Conservation (phyloP, 2,329 filamentous ascomycete genomes). For the Colletotrichum sp. region DNA sequence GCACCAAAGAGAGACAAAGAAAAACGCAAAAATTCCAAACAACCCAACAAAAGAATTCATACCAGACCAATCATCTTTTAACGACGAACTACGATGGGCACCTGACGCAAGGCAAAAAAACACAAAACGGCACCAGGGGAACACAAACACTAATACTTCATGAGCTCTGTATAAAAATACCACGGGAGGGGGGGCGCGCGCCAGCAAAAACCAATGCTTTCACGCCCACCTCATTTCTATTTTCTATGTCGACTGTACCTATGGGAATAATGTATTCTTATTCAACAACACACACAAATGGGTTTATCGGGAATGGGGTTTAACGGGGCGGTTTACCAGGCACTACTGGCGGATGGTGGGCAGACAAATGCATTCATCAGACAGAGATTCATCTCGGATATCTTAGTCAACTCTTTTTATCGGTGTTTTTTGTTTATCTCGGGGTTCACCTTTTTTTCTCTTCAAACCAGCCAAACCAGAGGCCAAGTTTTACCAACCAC, state of each 20-base stretch:
- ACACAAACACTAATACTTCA: not conserved
- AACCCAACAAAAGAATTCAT: not conserved
- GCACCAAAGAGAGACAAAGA: not conserved
- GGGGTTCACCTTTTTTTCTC: not conserved
- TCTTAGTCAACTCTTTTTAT: not conserved
- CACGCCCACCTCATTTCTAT: not conserved
- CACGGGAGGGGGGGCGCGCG: not conserved
- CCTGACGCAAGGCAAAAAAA: conserved; percentile 2
- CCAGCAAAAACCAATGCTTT: not conserved
- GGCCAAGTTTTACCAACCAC: not conserved
- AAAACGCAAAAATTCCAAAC: not conserved
- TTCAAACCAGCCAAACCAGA: conserved; percentile 12
- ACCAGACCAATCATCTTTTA: conserved; percentile 13
- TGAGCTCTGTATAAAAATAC: conserved; percentile 8
- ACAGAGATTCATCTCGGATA: not conserved
- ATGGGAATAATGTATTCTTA: conserved; percentile 12
- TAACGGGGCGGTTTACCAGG: not conserved
- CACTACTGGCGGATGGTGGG: not conserved
- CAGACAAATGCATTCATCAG: not conserved
- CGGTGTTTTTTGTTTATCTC: not conserved
- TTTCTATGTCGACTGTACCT: conserved; percentile 12
- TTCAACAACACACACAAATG: not conserved
- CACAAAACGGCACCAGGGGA: not conserved
- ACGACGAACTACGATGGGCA: conserved; percentile 15
- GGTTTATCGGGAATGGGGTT: not conserved